Conservation (phyloP, 345 rosid species). For the Cardiospermum halicacabum region DNA sequence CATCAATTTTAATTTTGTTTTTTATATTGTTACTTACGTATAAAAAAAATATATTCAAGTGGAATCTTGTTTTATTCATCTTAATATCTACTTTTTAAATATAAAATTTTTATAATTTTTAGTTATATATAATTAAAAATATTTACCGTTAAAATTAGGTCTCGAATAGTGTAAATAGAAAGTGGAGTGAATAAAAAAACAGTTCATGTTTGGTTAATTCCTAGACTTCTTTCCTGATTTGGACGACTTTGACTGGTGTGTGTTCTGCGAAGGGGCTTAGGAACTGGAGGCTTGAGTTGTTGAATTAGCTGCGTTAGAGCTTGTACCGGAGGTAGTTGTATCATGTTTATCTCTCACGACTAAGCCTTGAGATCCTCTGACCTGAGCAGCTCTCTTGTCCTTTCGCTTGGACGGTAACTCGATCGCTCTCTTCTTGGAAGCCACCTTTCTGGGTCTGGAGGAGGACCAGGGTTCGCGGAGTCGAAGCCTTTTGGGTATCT, state of each 20-base stretch:
- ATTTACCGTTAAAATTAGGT: too few species aligned
- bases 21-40: too few species aligned
- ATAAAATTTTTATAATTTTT: too few species aligned
- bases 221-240: conserved; percentile 92
- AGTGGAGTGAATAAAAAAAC: not conserved
- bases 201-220: conserved; percentile 30
- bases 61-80: too few species aligned
- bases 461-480: conserved; percentile 94
- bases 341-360: conserved; percentile 77
- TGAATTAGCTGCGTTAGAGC: conserved; percentile 25
- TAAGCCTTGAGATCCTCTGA: conserved; percentile 93
- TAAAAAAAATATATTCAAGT: too few species aligned
- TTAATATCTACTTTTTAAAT: too few species aligned
- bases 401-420: conserved; percentile 82
- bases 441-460: conserved; percentile 98
- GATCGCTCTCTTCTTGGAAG: conserved; percentile 95
- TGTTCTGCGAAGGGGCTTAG: conserved; percentile 39
- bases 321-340: conserved; percentile 32
- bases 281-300: conserved; percentile 43
- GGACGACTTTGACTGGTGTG: conserved; percentile 59
- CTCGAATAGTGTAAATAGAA: too few species aligned
- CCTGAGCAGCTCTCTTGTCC: conserved; percentile 94
- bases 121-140: too few species aligned
- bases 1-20: too few species aligned
- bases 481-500: conserved; percentile 97